phyloP scores from a whole-genome alignment of 2,329 filamentous ascomycete genomes.

The Scedosporium minutisporum region DNA sequence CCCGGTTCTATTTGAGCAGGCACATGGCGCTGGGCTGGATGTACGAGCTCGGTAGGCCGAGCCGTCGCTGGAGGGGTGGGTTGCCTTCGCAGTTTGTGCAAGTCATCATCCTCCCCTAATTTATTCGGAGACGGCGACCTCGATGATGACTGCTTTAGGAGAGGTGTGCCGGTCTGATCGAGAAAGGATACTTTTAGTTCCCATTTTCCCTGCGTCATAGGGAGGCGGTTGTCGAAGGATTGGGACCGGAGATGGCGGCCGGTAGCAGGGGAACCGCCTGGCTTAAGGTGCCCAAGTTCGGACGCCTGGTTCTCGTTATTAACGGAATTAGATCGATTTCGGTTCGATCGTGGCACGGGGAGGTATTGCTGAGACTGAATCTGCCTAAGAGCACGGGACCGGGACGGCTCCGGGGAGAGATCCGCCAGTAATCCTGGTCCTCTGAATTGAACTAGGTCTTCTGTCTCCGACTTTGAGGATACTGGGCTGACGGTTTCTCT shows the following conservation, averaged over 20 bases:
- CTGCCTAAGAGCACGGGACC: background rate
- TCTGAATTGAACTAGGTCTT: background rate
- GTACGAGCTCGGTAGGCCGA: background rate
- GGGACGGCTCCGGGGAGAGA: background rate
- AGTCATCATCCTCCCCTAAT: background rate
- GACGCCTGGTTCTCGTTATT: background rate
- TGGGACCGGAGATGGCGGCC: background rate
- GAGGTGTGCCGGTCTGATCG: constrained; percentile 3
- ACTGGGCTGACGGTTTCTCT: background rate
- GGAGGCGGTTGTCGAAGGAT: background rate
- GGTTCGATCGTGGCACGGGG: background rate
- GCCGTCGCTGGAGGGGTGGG: background rate
- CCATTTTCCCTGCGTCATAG: background rate
- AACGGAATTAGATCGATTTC: constrained; percentile 1
- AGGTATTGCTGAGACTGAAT: background rate
- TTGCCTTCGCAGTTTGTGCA: background rate
- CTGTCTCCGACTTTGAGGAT: background rate
- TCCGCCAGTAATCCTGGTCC: background rate
- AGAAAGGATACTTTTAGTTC: constrained; percentile 5
- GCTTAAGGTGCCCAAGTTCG: background rate
- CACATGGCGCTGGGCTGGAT: background rate
- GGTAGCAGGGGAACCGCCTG: background rate
- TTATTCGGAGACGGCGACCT: background rate
- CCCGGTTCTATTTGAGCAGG: background rate
- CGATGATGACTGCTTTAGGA: background rate